These are phyloP conservation scores for Somion occarium DNA, from an alignment of 1,284 basidiomycete species.

Conservation along the genomic window DNA sequence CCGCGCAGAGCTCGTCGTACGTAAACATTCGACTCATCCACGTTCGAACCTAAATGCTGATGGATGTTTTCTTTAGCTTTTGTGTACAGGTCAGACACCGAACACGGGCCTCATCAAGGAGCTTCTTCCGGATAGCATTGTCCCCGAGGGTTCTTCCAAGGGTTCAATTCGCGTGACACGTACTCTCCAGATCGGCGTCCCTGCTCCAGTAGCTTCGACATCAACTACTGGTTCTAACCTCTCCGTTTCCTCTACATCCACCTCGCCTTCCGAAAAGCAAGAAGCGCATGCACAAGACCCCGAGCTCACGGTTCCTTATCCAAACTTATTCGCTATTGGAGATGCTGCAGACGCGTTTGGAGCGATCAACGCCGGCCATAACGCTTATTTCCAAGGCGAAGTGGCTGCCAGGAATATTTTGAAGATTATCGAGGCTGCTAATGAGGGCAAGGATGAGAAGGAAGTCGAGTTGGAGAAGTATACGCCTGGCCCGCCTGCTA, in stretches of 20 bases:
- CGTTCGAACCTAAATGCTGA: not conserved
- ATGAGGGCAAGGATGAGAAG: not conserved
- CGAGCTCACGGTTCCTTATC: conserved; percentile 34
- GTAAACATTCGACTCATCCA: conserved; percentile 5
- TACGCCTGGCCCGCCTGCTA: conserved; percentile 49
- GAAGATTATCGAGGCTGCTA: conserved; percentile 31
- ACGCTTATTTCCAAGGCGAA: conserved; percentile 56
- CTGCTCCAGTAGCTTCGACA: conserved; percentile 10
- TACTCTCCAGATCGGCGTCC: conserved; percentile 53
- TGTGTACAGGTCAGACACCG: conserved; percentile 74
- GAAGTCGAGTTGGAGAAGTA: conserved; percentile 46
- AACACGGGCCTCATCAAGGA: conserved; percentile 56
- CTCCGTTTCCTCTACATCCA: not conserved
- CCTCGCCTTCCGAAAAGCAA: conserved; percentile 19
- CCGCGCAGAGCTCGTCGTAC: conserved; percentile 58
- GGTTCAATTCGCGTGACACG: conserved; percentile 51
- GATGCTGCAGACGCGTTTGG: conserved; percentile 70
- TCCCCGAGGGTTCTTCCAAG: conserved; percentile 32
- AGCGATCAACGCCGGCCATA: conserved; percentile 69
- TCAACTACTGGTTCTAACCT: conserved; percentile 5
- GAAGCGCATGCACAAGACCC: conserved; percentile 15
- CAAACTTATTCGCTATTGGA: conserved; percentile 63
- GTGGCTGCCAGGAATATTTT: conserved; percentile 53
- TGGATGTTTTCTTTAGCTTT: conserved; percentile 38
- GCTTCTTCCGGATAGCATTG: conserved; percentile 48